phyloP scores from a whole-genome alignment of 225 moss, liverwort and hornwort genomes.

The Physcomitrellopsis africana region DNA sequence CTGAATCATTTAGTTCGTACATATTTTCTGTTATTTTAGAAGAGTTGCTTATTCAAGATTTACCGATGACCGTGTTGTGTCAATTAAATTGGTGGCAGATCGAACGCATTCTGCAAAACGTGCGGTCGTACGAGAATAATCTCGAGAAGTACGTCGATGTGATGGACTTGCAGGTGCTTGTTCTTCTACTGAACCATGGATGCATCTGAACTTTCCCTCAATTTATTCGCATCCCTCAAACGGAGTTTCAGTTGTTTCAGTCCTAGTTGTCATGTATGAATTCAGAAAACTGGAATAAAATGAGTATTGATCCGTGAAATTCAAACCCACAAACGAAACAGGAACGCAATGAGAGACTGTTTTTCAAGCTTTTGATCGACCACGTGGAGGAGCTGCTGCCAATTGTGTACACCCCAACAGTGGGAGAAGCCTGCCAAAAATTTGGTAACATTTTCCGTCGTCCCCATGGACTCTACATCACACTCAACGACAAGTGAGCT shows the following conservation, averaged over 20 bases:
- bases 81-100: conserved; percentile 44
- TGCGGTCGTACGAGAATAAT: conserved; percentile 56
- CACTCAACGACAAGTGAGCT: conserved; percentile 58
- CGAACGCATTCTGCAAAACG: conserved; percentile 65
- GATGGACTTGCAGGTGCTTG: conserved; percentile 71
- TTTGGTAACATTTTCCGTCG: conserved; percentile 78
- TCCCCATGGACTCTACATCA: conserved; percentile 78
- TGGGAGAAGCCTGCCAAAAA: conserved; percentile 75
- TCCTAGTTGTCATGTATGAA: not conserved
- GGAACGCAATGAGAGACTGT: conserved; percentile 84
- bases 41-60: not conserved
- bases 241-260: not conserved
- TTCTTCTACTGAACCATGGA: too few relatives aligned
- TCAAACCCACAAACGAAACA: conserved; percentile 21
- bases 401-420: conserved; percentile 78
- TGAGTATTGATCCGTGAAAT: not conserved
- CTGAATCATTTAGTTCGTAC: not conserved
- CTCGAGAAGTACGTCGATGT: conserved; percentile 81
- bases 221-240: too few relatives aligned
- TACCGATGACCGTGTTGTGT: not conserved
- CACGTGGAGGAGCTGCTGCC: conserved; percentile 81
- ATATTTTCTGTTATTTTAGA: conserved; percentile 11
- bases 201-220: too few relatives aligned
- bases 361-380: conserved; percentile 68
- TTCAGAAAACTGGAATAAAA: not conserved